These are phyloP conservation scores for Umbilicaria muhlenbergii DNA, from an alignment of 495 filamentous ascomycete genomes.

Conservation along the genomic window DNA sequence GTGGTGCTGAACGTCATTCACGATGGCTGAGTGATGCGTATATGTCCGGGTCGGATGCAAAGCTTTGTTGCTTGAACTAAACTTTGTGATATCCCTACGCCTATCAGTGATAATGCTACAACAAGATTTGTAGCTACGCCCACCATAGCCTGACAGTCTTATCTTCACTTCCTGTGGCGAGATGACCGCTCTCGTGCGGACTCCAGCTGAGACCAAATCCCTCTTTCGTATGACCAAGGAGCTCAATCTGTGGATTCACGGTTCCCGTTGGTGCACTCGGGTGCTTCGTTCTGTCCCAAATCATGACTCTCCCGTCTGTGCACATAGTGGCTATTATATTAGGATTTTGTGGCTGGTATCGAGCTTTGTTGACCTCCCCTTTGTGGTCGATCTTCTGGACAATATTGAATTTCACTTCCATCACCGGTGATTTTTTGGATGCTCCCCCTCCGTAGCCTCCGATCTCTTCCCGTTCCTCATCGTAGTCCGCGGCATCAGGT, in stretches of 20 bases:
- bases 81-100: conserved; percentile 60
- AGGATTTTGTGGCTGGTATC: conserved; percentile 95
- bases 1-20: conserved; percentile 94
- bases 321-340: conserved; percentile 94
- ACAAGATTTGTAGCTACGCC: conserved; percentile 10
- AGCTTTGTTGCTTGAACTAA: conserved; percentile 50
- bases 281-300: conserved; percentile 95
- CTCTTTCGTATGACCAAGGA: conserved; percentile 73
- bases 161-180: conserved; percentile 84
- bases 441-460: conserved; percentile 63
- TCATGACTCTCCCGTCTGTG: conserved; percentile 68
- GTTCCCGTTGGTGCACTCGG: conserved; percentile 51
- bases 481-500: conserved; percentile 66
- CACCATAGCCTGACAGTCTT: conserved; percentile 83
- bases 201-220: conserved; percentile 95
- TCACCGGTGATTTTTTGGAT: conserved; percentile 46
- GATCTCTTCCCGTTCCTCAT: conserved; percentile 82
- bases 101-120: background rate
- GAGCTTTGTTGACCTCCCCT: conserved; percentile 94
- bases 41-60: conserved; percentile 58
- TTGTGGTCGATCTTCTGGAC: conserved; percentile 94
- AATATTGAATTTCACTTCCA: conserved; percentile 69
- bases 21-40: conserved; percentile 75
- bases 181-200: conserved; percentile 62
- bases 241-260: conserved; percentile 67